Base-by-base conservation (phyloP, 1,139 yeast genomes). In the Candida freyschussii region DNA sequence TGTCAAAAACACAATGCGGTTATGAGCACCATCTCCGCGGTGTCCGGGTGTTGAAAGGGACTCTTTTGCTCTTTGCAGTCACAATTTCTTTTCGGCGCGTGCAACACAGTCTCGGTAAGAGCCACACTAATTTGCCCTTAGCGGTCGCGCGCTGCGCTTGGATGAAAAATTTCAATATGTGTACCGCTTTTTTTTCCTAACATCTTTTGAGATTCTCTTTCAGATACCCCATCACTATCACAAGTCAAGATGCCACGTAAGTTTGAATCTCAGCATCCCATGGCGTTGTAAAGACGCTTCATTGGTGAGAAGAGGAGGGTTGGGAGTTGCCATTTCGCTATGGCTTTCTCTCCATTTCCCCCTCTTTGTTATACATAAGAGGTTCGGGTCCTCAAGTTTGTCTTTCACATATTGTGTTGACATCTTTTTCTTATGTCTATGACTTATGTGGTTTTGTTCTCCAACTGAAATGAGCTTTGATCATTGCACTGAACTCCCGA, bases 401-500 rank as follows among this genome's bases (percentile, higher is more conserved):
- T 24, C 24, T 15, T 17, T 30, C 28, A 25, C 19, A 27, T 27
- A 23, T 29, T 8, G 11, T 31, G 30, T 23, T 36, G 17, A 21
- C 18, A 26, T 13, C 20, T 21, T 41, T 41, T 37, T 37, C 21
- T 29, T 9, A 29, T 19, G 26, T 30, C 33, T 34, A 25, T 30
- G 29, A 33, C 35, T 31, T 34, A 36, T 36, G 33, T 21, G 24
- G 30, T 31, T 34, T 35, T 34, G 24, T 32, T 25, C 25, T 30
- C 35, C 36, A 35, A 30, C 33, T 63, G 60, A 52, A 53, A 40
- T 42, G 39, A 42, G 42, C 45, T 44, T 52, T 22, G 30, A 40
- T 48, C 55, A 62, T 64, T 59, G 78, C 69, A 62, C 80, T 78
- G 81, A 78, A 80, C 53, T 65, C 89, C 89, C 86, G 91, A 81